A percentile compares a stretch with the other conserved stretches of the same genome.
Conservation (phyloP, 345 rosid genomes). For the Atalantia buxifolia region DNA sequence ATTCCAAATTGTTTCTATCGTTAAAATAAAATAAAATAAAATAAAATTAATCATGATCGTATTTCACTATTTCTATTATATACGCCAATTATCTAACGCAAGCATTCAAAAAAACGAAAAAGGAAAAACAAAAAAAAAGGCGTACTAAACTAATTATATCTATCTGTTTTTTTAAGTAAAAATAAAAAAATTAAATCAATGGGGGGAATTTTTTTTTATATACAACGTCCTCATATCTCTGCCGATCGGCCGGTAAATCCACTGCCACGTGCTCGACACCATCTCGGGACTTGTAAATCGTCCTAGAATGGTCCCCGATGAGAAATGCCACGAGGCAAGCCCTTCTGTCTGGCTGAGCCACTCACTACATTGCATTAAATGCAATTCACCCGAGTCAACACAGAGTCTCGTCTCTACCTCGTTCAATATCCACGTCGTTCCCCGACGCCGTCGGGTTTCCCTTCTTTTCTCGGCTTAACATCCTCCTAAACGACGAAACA, state of each 20-base stretch:
- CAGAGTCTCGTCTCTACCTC: slow-evolving; percentile 31
- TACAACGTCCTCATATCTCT: not conserved
- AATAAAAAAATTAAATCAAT: not conserved
- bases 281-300: not conserved
- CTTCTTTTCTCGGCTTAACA: slow-evolving; percentile 51
- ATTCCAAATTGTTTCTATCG: not conserved
- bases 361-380: not conserved
- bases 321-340: not conserved
- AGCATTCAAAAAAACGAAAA: too few species aligned
- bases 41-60: not conserved
- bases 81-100: not conserved
- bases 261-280: not conserved
- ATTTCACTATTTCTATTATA: not conserved
- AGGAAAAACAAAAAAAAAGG: too few species aligned
- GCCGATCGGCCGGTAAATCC: not conserved
- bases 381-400: not conserved
- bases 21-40: not conserved
- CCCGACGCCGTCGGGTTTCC: slow-evolving; percentile 26
- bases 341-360: not conserved
- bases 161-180: not conserved
- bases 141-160: not conserved
- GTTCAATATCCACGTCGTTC: slow-evolving; percentile 43
- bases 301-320: not conserved
- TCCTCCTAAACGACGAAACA: slow-evolving; percentile 55
- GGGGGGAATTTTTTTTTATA: not conserved